Conservation (phyloP, 2,329 filamentous ascomycete genomes). For the Fusarium nematophilum region DNA sequence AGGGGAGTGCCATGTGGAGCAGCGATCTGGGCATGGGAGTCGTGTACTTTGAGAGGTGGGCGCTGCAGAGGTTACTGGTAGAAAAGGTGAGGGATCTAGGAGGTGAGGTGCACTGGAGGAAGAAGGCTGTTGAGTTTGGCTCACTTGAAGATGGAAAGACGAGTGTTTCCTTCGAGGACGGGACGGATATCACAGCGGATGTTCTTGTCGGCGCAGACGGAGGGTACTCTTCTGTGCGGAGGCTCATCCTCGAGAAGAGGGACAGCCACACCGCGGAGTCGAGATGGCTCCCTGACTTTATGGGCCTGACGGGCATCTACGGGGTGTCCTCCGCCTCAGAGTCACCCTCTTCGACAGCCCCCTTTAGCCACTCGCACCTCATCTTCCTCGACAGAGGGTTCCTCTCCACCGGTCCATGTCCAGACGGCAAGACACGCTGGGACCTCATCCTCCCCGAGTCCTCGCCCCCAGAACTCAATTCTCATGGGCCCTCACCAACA, state of each 20-base stretch:
- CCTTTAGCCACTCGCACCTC: conserved; percentile 30
- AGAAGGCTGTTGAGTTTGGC: conserved; percentile 24
- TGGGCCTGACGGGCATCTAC: conserved; percentile 39
- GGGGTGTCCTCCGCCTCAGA: conserved; percentile 27
- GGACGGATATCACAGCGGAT: conserved; percentile 13
- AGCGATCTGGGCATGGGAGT: conserved; percentile 30
- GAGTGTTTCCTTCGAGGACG: conserved; percentile 20
- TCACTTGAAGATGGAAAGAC: conserved; percentile 20
- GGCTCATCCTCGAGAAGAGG: conserved; percentile 29
- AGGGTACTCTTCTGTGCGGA: conserved; percentile 36
- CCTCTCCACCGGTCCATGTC: conserved; percentile 33
- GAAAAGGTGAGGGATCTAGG: conserved; percentile 28
- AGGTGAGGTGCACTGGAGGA: conserved; percentile 34
- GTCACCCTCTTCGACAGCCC: background rate
- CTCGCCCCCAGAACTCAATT: too few species aligned
- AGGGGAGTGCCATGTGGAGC: conserved; percentile 33
- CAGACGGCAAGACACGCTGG: conserved; percentile 37
- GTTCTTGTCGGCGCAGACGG: conserved; percentile 39
- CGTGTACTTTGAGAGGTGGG: conserved; percentile 37
- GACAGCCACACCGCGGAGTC: conserved; percentile 19
- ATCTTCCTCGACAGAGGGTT: conserved; percentile 32
- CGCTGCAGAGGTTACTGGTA: conserved; percentile 30
- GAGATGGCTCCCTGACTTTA: conserved; percentile 38
- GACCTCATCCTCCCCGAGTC: conserved; percentile 40
- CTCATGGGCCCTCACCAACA: conserved; percentile 5